Conservation (phyloP, 2,329 filamentous ascomycete genomes). For the Alternaria arborescens region DNA sequence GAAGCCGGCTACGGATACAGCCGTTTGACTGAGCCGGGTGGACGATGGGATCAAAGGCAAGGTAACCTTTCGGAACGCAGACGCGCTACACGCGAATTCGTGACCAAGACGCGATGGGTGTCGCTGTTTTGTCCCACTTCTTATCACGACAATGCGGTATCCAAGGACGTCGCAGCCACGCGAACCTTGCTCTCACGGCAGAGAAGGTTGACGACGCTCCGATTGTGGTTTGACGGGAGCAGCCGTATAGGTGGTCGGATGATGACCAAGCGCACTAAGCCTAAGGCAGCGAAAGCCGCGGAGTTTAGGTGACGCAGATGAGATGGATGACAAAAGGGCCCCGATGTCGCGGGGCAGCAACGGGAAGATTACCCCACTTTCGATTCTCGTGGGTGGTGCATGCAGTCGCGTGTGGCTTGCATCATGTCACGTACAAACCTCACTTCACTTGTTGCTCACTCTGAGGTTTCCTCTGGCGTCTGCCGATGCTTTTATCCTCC, state of each 20-base stretch:
- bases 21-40: neutral
- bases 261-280: constrained; percentile 1
- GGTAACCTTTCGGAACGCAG: neutral
- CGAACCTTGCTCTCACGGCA: neutral
- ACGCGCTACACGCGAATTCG: neutral
- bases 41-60: neutral
- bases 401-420: constrained; percentile 5
- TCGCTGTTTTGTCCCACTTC: neutral
- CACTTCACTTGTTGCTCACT: neutral
- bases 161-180: neutral
- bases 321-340: constrained; percentile 15
- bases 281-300: neutral
- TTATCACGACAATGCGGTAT: neutral
- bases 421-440: neutral
- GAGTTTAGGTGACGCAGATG: neutral
- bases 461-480: neutral
- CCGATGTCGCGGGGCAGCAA: constrained; percentile 16
- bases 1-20: neutral
- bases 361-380: constrained; percentile 15
- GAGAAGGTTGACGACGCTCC: neutral
- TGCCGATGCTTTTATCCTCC: neutral
- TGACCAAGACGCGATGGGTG: neutral
- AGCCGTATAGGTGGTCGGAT: neutral
- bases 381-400: neutral
- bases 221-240: neutral